These are phyloP conservation scores for Ganoderma multipileum DNA, from an alignment of 1,284 basidiomycete species.

Conservation along the genomic window DNA sequence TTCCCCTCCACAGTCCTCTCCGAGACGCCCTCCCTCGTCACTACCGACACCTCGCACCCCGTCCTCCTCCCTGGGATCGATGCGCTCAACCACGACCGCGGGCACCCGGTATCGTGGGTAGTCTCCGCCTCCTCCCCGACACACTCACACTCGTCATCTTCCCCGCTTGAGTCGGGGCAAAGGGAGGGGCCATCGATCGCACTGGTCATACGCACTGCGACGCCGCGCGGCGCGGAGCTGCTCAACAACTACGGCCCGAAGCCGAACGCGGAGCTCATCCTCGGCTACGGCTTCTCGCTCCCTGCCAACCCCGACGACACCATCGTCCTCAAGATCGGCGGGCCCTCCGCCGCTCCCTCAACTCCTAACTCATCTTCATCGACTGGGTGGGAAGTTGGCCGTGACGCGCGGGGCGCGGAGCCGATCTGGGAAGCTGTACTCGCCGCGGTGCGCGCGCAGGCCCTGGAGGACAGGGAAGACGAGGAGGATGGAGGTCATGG, in stretches of 20 bases:
- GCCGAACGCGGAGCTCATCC: conserved; percentile 85
- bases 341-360: conserved; percentile 37
- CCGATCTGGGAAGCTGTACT: conserved; percentile 68
- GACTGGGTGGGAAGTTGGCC: conserved; percentile 68
- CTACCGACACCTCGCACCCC: conserved; percentile 65
- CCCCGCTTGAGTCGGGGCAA: background rate
- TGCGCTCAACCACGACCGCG: conserved; percentile 81
- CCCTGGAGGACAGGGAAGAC: conserved; percentile 30
- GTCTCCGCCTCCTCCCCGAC: conserved; percentile 43
- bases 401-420: conserved; percentile 59
- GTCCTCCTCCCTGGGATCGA: conserved; percentile 88
- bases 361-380: too few species aligned
- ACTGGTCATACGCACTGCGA: conserved; percentile 54
- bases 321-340: conserved; percentile 79
- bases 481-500: conserved; percentile 30
- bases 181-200: conserved; percentile 34
- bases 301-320: conserved; percentile 83
- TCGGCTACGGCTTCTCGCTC: conserved; percentile 89
- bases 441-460: conserved; percentile 44
- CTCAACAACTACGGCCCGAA: conserved; percentile 91
- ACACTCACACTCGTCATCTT: background rate
- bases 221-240: conserved; percentile 61
- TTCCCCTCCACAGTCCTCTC: conserved; percentile 86
- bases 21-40: conserved; percentile 55
- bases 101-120: conserved; percentile 81